These are phyloP conservation scores for Sinapis alba DNA, from an alignment of 441 rosid species.

Conservation along the genomic window DNA sequence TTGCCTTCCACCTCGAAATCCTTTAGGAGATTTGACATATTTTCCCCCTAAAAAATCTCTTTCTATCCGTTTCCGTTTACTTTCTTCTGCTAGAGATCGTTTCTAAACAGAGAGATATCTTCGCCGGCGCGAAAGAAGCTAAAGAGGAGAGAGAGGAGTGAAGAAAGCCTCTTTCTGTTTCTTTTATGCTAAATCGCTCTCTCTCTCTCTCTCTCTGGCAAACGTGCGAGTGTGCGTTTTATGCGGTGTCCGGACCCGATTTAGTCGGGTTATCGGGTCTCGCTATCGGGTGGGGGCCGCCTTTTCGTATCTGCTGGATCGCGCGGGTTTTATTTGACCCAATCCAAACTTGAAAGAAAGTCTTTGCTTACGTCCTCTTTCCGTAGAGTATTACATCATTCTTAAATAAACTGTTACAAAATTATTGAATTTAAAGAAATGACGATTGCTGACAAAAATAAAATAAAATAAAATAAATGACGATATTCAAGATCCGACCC, in stretches of 20 bases:
- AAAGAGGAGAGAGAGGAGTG: constrained; percentile 2
- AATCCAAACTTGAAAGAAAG: constrained; percentile 7
- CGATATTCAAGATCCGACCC: constrained; percentile 22
- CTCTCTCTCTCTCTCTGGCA: not conserved
- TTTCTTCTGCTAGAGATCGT: not conserved
- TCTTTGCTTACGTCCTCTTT: constrained; percentile 8
- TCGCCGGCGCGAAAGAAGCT: constrained; percentile 35
- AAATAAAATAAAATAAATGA: not conserved
- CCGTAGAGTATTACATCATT: not conserved
- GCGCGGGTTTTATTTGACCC: constrained; percentile 15
- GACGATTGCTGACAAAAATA: no score
- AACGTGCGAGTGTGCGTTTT: constrained; percentile 30
- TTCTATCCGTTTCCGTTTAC: constrained; percentile 37
- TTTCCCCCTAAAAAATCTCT: not conserved
- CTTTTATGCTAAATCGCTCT: constrained; percentile 5
- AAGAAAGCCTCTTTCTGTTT: not conserved
- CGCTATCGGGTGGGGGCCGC: not conserved
- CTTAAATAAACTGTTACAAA: not conserved
- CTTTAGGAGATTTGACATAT: constrained; percentile 55
- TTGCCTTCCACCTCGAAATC: constrained; percentile 67
- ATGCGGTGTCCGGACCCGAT: not conserved
- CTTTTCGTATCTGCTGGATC: constrained; percentile 14
- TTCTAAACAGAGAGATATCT: constrained; percentile 6
- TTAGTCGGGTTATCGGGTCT: not conserved
- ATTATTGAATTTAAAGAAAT: not conserved